Base-by-base conservation (phyloP, 2,329 filamentous ascomycete species). In the Neonectria ditissima region DNA sequence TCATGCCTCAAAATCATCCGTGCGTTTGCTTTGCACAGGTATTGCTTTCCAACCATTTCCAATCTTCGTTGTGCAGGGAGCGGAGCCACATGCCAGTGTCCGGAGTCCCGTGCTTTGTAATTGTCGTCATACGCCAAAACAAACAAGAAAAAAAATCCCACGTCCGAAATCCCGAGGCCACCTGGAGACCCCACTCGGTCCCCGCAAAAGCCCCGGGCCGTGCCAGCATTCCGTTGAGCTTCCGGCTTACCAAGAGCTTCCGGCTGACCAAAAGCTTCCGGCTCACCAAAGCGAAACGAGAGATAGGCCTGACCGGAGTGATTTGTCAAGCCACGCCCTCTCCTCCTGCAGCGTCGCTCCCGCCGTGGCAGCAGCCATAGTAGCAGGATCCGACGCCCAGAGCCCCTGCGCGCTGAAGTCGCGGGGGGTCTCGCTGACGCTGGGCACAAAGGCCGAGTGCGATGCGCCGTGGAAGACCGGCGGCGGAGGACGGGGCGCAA, bases 341-440 rank as follows among this genome's bases (percentile, higher is more conserved):
- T 66, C 65, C 3, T 72, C 65, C 24, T 73, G 63, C n/a, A 59
- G 63, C 14, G 63, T 50, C 14, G 47, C 47, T 20, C 47, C 32
- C 9, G 60, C 68, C 20, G 58, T 54, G 13, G 62, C 64, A 32
- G 66, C 65, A 22, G 62, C 64, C 20, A 66, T 62, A 13, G 60
- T 32, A 51, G 56, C 47, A 32, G 47, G 47, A 18, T 50, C 47
- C 47, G 47, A 32, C 9, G 26, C 60, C 72, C 72, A 74, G 28
- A 74, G 65, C 30, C 52, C 68, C 51, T 74, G 72, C n/a, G 69
- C 50, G 39, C 62, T 67, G 59, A 74, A 74, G 58, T 74, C 72
- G 37, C 72, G 70, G 32, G 72, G 70, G 20, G 69, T 70, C 39
- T 74, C 71, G 59, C 67, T 65, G 41, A 59, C 69, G 10, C 64